A percentile compares a stretch with the other conserved stretches of the same genome.
Conservation (phyloP, 176 grass and related monocot species). For the Neostapfia colusana region DNA sequence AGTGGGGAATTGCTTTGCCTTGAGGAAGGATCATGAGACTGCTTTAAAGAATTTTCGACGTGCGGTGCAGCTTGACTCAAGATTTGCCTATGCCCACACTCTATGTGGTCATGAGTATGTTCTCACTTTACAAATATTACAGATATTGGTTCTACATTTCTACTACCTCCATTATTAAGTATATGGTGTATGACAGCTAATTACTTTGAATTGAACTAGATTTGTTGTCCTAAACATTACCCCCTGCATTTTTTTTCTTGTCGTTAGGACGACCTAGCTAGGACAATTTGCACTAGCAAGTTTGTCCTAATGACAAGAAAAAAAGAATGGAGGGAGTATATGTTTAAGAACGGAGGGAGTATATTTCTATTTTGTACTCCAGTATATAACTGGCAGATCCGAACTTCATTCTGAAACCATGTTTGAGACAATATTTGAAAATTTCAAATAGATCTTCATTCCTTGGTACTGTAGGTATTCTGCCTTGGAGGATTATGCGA, state of each 20-base stretch:
- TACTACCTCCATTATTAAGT: neutral
- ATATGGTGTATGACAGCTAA: neutral
- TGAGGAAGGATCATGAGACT: slow-evolving; percentile 96
- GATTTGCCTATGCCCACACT: slow-evolving; percentile 93
- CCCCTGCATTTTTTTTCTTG: too few relatives aligned
- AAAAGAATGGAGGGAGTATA: neutral
- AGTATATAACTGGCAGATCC: neutral
- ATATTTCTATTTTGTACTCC: neutral
- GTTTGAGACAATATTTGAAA: neutral
- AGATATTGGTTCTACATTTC: neutral
- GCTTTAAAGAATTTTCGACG: slow-evolving; percentile 96
- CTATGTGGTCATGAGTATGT: slow-evolving; percentile 95
- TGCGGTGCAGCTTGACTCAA: slow-evolving; percentile 82
- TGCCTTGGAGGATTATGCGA: slow-evolving; percentile 94
- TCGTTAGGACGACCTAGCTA: too few relatives aligned
- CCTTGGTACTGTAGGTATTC: slow-evolving; percentile 65
- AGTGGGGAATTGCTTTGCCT: slow-evolving; percentile 90
- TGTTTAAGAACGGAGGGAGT: neutral
- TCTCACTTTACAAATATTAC: slow-evolving; percentile 18
- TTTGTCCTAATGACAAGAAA: too few relatives aligned
- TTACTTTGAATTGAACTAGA: neutral
- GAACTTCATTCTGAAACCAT: neutral
- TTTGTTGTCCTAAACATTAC: too few relatives aligned
- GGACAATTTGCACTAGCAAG: too few relatives aligned
- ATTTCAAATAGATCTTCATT: slow-evolving; percentile 30